Conservation (phyloP, 352 stramenopile species). For the Phytophthora pini region DNA sequence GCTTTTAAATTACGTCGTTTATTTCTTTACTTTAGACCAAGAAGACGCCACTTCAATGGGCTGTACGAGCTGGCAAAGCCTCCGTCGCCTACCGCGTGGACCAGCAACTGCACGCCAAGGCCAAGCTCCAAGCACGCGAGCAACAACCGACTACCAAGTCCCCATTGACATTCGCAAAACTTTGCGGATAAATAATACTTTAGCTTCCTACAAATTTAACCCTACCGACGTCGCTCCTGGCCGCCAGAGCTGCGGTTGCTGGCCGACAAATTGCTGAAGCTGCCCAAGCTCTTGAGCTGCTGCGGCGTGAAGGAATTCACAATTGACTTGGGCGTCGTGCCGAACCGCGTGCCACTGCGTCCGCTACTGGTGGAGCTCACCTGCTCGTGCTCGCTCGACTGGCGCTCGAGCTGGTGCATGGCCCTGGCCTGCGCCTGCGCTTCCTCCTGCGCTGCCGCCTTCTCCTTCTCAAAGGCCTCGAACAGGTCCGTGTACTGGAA, state of each 20-base stretch:
- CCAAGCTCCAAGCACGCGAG: slow-evolving; percentile 41
- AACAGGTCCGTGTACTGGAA: slow-evolving; percentile 66
- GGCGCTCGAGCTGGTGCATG: slow-evolving; percentile 41
- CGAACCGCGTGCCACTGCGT: slow-evolving; percentile 41
- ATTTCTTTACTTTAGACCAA: slow-evolving; percentile 33
- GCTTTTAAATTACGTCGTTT: not conserved
- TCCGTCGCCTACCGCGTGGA: slow-evolving; percentile 80
- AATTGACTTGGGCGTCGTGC: slow-evolving; percentile 42
- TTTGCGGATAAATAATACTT: slow-evolving; percentile 64
- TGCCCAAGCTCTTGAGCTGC: slow-evolving; percentile 68
- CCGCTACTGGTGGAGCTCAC: slow-evolving; percentile 48
- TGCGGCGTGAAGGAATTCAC: slow-evolving; percentile 49
- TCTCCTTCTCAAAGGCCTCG: slow-evolving; percentile 52
- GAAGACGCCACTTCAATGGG: slow-evolving; percentile 80
- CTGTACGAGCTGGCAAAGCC: slow-evolving; percentile 65
- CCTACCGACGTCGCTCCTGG: slow-evolving; percentile 35
- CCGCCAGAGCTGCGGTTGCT: slow-evolving; percentile 39
- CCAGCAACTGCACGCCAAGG: slow-evolving; percentile 66
- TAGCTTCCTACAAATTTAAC: slow-evolving; percentile 35
- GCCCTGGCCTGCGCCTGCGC: slow-evolving; percentile 36
- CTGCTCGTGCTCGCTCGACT: slow-evolving; percentile 39
- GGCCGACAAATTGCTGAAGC: slow-evolving; percentile 59
- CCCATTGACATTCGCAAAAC: slow-evolving; percentile 40
- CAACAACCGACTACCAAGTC: slow-evolving; percentile 30
- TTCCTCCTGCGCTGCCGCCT: slow-evolving; percentile 34